Evolutionary conservation across 352 stramenopile species (phyloP).

Genomic region (Phytophthora sansomeana): DNA sequence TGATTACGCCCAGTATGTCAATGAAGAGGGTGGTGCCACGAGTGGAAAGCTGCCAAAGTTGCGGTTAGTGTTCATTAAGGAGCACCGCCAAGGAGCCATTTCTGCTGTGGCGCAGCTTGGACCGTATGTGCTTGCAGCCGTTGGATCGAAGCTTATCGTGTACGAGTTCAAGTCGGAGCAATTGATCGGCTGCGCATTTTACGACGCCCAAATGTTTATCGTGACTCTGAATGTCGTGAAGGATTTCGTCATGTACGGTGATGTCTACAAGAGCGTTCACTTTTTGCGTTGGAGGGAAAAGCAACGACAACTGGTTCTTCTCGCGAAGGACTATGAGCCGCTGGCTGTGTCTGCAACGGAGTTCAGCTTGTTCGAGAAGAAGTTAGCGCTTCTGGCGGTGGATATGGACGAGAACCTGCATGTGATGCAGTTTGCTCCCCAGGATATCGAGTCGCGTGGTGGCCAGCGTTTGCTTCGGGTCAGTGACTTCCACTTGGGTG

Average conservation of each 20-base stretch:
- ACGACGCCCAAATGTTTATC: conserved; percentile 90
- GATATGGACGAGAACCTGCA: conserved; percentile 91
- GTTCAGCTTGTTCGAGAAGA: conserved; percentile 84
- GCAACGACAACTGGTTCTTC: conserved; percentile 78
- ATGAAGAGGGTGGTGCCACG: conserved; percentile 72
- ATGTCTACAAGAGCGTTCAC: conserved; percentile 91
- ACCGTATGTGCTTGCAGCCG: conserved; percentile 83
- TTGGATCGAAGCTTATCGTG: conserved; percentile 90
- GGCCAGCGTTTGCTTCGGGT: conserved; percentile 83
- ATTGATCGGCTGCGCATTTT: conserved; percentile 87
- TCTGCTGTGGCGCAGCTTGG: conserved; percentile 80
- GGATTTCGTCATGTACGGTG: conserved; percentile 88
- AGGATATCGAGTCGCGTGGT: conserved; percentile 87
- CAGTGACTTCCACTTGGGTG: conserved; percentile 85
- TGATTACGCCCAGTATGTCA: conserved; percentile 90
- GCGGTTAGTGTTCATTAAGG: conserved; percentile 85
- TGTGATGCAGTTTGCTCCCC: conserved; percentile 86
- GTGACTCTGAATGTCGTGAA: conserved; percentile 84
- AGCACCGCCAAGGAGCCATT: conserved; percentile 86
- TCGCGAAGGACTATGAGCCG: conserved; percentile 90
- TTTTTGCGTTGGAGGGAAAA: conserved; percentile 89
- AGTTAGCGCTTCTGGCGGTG: conserved; percentile 71
- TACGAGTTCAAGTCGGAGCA: conserved; percentile 92
- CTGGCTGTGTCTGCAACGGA: conserved; percentile 81
- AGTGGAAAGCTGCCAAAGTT: conserved; percentile 85